Evolutionary conservation across 2,329 filamentous ascomycete genomes (phyloP), one percentile per base, ranked within the genome.

Genomic region (Colletotrichum sp.): DNA sequence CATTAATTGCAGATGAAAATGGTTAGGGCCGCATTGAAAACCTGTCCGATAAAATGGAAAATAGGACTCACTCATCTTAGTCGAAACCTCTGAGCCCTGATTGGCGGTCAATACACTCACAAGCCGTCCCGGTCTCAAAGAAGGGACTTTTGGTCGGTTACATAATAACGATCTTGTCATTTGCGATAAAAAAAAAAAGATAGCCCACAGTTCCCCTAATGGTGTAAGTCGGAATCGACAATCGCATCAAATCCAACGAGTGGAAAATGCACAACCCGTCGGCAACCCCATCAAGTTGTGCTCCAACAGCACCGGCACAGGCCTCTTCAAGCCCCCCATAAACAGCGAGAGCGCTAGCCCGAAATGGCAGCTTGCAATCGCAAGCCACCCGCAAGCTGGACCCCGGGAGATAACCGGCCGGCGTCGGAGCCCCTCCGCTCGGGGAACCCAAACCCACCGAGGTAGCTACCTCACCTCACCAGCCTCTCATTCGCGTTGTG

Each of bases 381-480:
- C 67, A 55, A 16, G 16, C 65, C 65, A 24, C 63, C 21, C 63
- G n/a, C 43, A 52, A 52, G n/a, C 43, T 24, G 55, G 10, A 63
- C 30, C 59, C 30, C 30, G 59, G 73, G 70, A 65, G 73, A 75
- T 73, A 68, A 68, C 73, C 68, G 69, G 73, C 73, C 73, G 73
- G 63, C 72, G 70, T 75, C 73, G 73, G 73, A 73, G 70, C 30
- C 34, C 60, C 70, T 61, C 73, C 73, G 73, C 64, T 73, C 69
- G 69, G 73, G 26, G 32, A 32, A 36, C 32, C 32, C 30, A 63
- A 13, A 7, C 59, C 59, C 55, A 59, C 55, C 59, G 21, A 63
- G n/a, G n/a, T 52, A 21, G 43, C 43, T 52, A 52, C 43, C 43
- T 52, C 43, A 52, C 6, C n/a, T 52, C 43, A 52, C 43, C n/a